Conservation (phyloP, 176 grass and related monocot species). For the Phoenix roebelenii region DNA sequence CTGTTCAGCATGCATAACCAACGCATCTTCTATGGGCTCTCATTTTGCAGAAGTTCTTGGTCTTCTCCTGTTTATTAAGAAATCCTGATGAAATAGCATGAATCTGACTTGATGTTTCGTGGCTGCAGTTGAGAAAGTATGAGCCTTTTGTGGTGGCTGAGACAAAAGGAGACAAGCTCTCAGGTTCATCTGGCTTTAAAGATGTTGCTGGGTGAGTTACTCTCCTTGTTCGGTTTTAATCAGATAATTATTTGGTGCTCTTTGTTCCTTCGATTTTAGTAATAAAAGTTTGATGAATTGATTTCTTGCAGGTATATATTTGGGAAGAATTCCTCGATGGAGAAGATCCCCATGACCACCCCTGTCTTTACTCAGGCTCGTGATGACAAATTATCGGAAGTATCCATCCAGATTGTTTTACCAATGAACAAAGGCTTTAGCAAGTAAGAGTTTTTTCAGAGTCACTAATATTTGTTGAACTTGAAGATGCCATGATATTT, state of each 20-base stretch:
- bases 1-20: too few relatives aligned
- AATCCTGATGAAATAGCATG: too few relatives aligned
- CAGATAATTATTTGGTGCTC: not conserved
- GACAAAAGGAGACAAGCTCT: slow-evolving; percentile 76
- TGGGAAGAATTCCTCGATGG: slow-evolving; percentile 71
- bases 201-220: slow-evolving; percentile 68
- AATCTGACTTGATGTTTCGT: not conserved
- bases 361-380: slow-evolving; percentile 86
- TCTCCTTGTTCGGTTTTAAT: slow-evolving; percentile 1
- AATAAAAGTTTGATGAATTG: not conserved
- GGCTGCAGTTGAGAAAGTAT: slow-evolving; percentile 69
- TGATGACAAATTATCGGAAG: slow-evolving; percentile 62
- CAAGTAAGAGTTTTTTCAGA: slow-evolving; percentile 24
- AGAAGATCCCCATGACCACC: slow-evolving; percentile 94
- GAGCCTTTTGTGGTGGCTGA: slow-evolving; percentile 61
- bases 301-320: slow-evolving; percentile 76
- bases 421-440: slow-evolving; percentile 66
- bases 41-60: too few relatives aligned
- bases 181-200: slow-evolving; percentile 88
- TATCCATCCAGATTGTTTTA: slow-evolving; percentile 81
- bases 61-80: too few relatives aligned
- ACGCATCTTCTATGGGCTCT: too few relatives aligned
- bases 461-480: too few relatives aligned
- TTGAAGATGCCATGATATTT: too few relatives aligned
- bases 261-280: not conserved